phyloP scores from a whole-genome alignment of 176 grass and related monocot genomes.

The Avena atlantica region DNA sequence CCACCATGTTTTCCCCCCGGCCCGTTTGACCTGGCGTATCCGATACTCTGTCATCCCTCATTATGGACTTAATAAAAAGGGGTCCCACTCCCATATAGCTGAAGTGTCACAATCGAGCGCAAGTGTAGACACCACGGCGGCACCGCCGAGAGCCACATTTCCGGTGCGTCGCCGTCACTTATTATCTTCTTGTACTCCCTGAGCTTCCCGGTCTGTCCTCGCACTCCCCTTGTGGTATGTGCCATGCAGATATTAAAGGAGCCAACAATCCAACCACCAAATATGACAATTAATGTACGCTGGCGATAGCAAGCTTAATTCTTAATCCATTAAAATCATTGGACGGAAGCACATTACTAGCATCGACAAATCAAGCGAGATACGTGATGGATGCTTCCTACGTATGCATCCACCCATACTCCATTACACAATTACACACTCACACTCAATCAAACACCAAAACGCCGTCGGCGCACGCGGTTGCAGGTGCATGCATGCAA shows the following conservation, averaged over 20 bases:
- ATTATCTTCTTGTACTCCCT: background rate
- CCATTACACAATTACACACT: background rate
- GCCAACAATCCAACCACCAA: background rate
- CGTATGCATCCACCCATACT: conserved; percentile 17
- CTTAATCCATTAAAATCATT: background rate
- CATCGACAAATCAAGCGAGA: background rate
- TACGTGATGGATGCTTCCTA: conserved; percentile 33
- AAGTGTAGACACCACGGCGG: background rate
- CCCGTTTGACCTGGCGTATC: background rate
- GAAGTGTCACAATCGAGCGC: background rate
- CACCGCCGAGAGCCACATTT: background rate
- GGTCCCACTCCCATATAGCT: background rate
- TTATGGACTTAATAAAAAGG: background rate
- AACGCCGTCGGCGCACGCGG: conserved; percentile 13
- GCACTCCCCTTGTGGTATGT: background rate
- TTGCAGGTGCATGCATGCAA: conserved; percentile 24
- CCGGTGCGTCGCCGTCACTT: background rate
- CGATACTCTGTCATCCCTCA: background rate
- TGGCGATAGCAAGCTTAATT: conserved; percentile 15
- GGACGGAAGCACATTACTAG: conserved; percentile 17
- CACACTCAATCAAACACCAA: conserved; percentile 8
- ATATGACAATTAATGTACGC: background rate
- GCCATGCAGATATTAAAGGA: background rate
- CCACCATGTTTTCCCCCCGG: background rate
- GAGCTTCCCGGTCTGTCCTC: background rate